phyloP scores from a whole-genome alignment of 148 eudicot genomes.

The Cornus florida region DNA sequence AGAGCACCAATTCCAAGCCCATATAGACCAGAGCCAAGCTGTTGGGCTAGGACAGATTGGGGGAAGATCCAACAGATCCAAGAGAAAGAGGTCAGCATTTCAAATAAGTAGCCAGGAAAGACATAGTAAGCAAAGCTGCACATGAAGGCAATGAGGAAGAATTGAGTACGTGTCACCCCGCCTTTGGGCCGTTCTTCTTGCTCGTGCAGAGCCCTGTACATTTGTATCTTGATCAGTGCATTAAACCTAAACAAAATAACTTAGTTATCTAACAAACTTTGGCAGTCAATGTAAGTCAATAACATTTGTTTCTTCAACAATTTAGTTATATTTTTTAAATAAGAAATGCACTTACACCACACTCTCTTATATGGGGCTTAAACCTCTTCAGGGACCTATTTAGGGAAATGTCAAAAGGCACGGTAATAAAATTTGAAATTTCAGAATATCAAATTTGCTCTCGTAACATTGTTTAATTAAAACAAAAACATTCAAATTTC shows the following conservation, averaged over 20 bases:
- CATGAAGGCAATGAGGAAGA: constrained; percentile 78
- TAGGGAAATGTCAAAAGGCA: no score
- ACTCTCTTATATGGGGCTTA: no score
- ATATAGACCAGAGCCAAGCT: constrained; percentile 82
- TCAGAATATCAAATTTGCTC: no score
- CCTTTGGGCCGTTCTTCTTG: constrained; percentile 78
- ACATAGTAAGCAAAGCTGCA: constrained; percentile 95
- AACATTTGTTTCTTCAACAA: constrained; percentile 88
- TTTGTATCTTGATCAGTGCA: not conserved
- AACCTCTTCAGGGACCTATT: no score
- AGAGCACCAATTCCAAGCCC: constrained; percentile 85
- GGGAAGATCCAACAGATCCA: constrained; percentile 97
- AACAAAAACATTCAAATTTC: no score
- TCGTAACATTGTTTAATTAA: no score
- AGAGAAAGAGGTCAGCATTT: constrained; percentile 90
- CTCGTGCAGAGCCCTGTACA: constrained; percentile 86
- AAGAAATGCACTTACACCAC: no score
- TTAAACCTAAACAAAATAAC: constrained; percentile 23
- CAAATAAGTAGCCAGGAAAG: constrained; percentile 85
- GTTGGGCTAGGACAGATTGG: constrained; percentile 74
- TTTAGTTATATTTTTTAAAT: constrained; percentile 44
- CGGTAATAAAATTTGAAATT: no score
- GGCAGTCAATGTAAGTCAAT: constrained; percentile 75
- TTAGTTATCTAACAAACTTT: constrained; percentile 81
- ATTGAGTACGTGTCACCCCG: constrained; percentile 79